Conservation (phyloP, 345 rosid genomes). For the Corchorus olitorius region DNA sequence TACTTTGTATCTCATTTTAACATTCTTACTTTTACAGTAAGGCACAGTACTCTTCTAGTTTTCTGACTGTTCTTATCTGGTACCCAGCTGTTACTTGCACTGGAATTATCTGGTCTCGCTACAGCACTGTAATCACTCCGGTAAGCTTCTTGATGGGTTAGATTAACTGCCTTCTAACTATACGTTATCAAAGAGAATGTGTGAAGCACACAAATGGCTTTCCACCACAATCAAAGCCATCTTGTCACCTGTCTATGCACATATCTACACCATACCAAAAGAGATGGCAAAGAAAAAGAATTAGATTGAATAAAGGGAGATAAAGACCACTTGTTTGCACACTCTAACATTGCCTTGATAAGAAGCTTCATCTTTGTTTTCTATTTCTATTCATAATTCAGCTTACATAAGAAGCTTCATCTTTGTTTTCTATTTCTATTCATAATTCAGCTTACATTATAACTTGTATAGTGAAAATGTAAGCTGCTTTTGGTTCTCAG, state of each 20-base stretch:
- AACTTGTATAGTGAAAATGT: not conserved
- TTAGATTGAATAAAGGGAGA: not conserved
- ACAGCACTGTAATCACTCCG: conserved; percentile 84
- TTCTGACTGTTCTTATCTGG: conserved; percentile 15
- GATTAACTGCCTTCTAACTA: not conserved
- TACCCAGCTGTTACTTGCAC: conserved; percentile 20
- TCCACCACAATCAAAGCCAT: too few species aligned
- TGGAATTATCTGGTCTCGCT: conserved; percentile 18
- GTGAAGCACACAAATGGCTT: not conserved
- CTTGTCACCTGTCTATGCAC: not conserved
- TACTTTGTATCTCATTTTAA: not conserved
- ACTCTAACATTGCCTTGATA: not conserved
- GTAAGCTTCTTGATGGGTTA: conserved; percentile 44
- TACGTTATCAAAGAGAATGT: not conserved
- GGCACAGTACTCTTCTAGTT: conserved; percentile 18
- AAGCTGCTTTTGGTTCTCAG: conserved; percentile 14
- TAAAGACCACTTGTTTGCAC: not conserved
- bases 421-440: not conserved
- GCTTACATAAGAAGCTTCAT: too few species aligned
- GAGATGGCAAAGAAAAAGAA: not conserved
- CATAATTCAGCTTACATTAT: not conserved
- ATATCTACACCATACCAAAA: not conserved
- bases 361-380: not conserved
- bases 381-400: not conserved
- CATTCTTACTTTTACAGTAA: conserved; percentile 4